Conservation (phyloP, 768 basidiomycete species). For the Epithele typhae region DNA sequence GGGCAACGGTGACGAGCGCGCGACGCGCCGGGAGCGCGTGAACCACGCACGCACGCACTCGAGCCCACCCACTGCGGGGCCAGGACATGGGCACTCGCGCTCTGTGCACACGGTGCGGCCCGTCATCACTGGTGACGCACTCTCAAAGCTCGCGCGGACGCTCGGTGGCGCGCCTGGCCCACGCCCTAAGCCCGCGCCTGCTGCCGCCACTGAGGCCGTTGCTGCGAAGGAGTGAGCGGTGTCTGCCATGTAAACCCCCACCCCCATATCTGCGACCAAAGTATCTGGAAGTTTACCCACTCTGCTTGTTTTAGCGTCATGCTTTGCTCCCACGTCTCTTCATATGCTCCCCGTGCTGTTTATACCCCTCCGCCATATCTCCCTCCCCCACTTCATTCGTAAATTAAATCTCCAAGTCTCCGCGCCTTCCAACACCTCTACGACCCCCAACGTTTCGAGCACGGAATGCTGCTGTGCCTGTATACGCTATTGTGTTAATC, state of each 20-base stretch:
- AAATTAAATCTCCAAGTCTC: not conserved
- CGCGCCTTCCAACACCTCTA: constrained; percentile 6
- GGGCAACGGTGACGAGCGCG: constrained; percentile 24
- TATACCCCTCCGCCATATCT: too few relatives aligned
- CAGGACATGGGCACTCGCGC: constrained; percentile 35
- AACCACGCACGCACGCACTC: constrained; percentile 64
- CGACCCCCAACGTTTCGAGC: not conserved
- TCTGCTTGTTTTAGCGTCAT: too few relatives aligned
- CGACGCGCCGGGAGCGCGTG: constrained; percentile 34
- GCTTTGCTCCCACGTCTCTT: too few relatives aligned
- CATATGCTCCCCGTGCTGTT: too few relatives aligned
- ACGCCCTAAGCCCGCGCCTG: constrained; percentile 14
- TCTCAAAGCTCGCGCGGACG: constrained; percentile 59
- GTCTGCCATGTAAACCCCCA: not conserved
- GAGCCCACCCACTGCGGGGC: constrained; percentile 48
- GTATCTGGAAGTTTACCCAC: not conserved
- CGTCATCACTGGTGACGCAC: constrained; percentile 69
- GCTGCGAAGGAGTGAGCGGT: constrained; percentile 17
- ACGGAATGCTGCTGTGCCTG: not conserved
- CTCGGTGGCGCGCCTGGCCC: constrained; percentile 37
- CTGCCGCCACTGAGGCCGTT: constrained; percentile 9
- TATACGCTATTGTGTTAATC: constrained; percentile 7
- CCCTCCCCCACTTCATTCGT: not conserved
- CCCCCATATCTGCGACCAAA: too few relatives aligned
- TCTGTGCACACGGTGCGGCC: constrained; percentile 48